A percentile compares a stretch with the other conserved stretches of the same genome.
Conservation (phyloP, 306 rosid species). For the Dryas drummondii region DNA sequence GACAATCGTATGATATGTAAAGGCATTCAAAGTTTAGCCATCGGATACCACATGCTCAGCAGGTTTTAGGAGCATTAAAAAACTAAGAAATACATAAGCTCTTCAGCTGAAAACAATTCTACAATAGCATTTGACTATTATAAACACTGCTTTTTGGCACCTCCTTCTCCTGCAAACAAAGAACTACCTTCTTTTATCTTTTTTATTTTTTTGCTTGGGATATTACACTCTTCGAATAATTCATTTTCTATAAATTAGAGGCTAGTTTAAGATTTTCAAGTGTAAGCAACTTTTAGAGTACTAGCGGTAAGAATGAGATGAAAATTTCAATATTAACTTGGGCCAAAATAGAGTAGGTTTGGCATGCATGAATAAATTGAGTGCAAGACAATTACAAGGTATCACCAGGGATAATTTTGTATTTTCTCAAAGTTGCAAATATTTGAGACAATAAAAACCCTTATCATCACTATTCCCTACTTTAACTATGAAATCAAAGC, state of each 20-base stretch:
- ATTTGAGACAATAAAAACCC: background rate
- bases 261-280: background rate
- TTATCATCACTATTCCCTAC: background rate
- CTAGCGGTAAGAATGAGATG: background rate
- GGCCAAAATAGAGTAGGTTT: background rate
- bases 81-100: background rate
- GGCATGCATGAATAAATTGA: background rate
- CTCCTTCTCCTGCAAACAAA: background rate
- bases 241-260: background rate
- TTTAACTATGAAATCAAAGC: background rate
- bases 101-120: background rate
- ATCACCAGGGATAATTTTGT: no score
- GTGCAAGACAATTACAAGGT: no score
- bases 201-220: background rate
- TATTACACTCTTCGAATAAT: background rate
- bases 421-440: background rate
- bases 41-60: background rate
- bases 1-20: background rate
- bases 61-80: background rate
- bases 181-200: background rate
- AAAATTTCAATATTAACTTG: background rate
- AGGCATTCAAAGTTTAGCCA: background rate
- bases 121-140: background rate
- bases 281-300: background rate
- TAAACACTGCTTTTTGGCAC: background rate